phyloP scores from a whole-genome alignment of 2,329 filamentous ascomycete genomes.

The Tolypocladium ovalisporum region DNA sequence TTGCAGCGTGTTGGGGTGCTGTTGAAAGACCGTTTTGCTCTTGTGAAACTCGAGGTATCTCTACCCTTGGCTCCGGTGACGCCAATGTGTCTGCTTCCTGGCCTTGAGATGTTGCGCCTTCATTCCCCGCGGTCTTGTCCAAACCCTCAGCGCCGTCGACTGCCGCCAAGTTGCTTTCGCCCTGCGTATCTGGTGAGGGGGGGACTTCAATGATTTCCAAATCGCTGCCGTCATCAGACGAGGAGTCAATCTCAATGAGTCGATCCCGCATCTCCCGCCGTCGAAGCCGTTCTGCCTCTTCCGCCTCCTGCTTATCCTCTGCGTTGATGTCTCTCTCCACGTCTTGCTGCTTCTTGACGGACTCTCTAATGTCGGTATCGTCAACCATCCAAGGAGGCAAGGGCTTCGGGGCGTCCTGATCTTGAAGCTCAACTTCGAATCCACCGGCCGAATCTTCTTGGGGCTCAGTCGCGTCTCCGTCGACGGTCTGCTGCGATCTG shows the following conservation, averaged over 20 bases:
- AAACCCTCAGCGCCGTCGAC: conserved; percentile 5
- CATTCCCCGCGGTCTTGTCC: background rate
- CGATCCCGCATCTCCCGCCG: conserved; percentile 31
- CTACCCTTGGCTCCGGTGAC: conserved; percentile 19
- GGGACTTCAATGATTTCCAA: conserved; percentile 45
- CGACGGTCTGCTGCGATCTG: conserved; percentile 9
- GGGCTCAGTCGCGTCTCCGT: conserved; percentile 15
- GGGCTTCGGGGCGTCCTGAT: conserved; percentile 39
- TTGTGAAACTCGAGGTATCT: conserved; percentile 7
- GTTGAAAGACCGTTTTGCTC: background rate
- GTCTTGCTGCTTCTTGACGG: conserved; percentile 46
- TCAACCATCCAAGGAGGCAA: conserved; percentile 67
- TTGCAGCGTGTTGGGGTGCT: background rate
- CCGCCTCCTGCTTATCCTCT: conserved; percentile 45
- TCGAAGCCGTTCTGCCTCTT: conserved; percentile 42
- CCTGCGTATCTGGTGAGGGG: conserved; percentile 17
- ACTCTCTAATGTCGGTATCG: conserved; percentile 54
- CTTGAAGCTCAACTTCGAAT: conserved; percentile 43
- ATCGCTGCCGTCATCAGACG: conserved; percentile 45
- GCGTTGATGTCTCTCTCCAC: conserved; percentile 51
- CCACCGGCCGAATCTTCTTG: conserved; percentile 50
- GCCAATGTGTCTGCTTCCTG: background rate
- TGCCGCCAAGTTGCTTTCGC: background rate
- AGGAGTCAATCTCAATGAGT: conserved; percentile 53
- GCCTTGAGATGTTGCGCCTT: background rate